A percentile compares a stretch with the other conserved stretches of the same genome.
Conservation (phyloP, 192 early-diverging fungal genomes). For the Backusella circina region DNA sequence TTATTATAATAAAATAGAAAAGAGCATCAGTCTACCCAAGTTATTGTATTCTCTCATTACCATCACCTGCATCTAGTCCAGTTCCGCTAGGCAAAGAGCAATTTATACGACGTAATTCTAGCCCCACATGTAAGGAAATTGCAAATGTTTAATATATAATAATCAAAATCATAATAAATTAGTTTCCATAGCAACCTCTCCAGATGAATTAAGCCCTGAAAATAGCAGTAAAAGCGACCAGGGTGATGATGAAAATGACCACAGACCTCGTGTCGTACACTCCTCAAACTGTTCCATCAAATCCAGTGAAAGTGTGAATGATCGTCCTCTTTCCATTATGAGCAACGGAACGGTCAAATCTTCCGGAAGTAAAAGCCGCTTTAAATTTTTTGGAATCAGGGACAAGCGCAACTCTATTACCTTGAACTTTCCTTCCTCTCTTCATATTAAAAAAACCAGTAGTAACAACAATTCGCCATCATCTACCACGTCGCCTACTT, state of each 20-base stretch:
- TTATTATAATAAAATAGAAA: background rate
- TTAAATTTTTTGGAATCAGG: slow-evolving; percentile 22
- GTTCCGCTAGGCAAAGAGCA: background rate
- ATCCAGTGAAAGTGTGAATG: slow-evolving; percentile 13
- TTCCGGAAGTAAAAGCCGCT: slow-evolving; percentile 21
- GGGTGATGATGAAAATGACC: slow-evolving; percentile 14
- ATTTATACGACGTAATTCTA: background rate
- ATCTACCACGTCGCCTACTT: background rate
- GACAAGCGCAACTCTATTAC: slow-evolving; percentile 11
- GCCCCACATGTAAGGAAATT: background rate
- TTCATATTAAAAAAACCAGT: background rate
- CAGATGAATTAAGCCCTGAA: background rate
- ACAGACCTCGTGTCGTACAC: background rate
- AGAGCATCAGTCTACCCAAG: background rate
- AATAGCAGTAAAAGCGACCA: background rate
- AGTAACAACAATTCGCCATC: background rate
- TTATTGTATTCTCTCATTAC: background rate
- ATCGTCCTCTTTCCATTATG: slow-evolving; percentile 23
- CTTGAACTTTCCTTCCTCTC: background rate
- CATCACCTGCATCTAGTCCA: slow-evolving; percentile 3
- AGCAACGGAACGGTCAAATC: slow-evolving; percentile 21
- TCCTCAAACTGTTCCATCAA: slow-evolving; percentile 15
- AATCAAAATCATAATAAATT: background rate
- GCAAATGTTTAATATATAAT: background rate
- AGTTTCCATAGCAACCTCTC: slow-evolving; percentile 1